These are phyloP conservation scores for Colletotrichum orbiculare DNA, from an alignment of 2,329 filamentous ascomycete species.

Conservation along the genomic window DNA sequence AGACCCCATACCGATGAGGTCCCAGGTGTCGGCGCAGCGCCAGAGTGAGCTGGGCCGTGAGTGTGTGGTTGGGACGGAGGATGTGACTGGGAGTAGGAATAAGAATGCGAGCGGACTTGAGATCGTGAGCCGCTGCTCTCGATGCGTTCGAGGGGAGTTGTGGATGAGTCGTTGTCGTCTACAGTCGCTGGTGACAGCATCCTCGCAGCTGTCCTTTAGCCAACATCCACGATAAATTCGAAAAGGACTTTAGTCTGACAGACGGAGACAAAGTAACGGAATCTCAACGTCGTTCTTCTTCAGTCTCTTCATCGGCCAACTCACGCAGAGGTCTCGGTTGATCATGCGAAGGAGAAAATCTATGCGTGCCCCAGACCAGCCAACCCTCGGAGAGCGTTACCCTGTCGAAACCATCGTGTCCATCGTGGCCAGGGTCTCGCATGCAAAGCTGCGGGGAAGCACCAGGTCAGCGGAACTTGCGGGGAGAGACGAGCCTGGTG, in stretches of 20 bases:
- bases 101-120: not conserved
- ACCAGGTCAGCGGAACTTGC: constrained; percentile 24
- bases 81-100: constrained; percentile 1
- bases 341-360: too few species aligned
- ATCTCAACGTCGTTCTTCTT: too few species aligned
- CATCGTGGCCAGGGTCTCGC: not conserved
- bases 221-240: not conserved
- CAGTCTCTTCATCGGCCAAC: too few species aligned
- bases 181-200: constrained; percentile 26
- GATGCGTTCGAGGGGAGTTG: constrained; percentile 13
- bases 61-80: not conserved
- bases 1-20: constrained; percentile 24
- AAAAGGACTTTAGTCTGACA: not conserved
- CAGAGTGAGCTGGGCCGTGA: constrained; percentile 8
- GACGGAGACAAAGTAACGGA: not conserved
- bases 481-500: constrained; percentile 4
- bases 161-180: not conserved
- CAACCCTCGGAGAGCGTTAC: not conserved
- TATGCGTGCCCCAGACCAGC: not conserved
- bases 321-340: too few species aligned
- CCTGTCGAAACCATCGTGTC: not conserved
- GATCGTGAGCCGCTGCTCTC: constrained; percentile 19
- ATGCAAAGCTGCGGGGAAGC: constrained; percentile 28
- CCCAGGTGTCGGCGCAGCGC: constrained; percentile 10
- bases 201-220: not conserved